phyloP scores from a whole-genome alignment of 2,329 filamentous ascomycete genomes.

The Seiridium unicorne region DNA sequence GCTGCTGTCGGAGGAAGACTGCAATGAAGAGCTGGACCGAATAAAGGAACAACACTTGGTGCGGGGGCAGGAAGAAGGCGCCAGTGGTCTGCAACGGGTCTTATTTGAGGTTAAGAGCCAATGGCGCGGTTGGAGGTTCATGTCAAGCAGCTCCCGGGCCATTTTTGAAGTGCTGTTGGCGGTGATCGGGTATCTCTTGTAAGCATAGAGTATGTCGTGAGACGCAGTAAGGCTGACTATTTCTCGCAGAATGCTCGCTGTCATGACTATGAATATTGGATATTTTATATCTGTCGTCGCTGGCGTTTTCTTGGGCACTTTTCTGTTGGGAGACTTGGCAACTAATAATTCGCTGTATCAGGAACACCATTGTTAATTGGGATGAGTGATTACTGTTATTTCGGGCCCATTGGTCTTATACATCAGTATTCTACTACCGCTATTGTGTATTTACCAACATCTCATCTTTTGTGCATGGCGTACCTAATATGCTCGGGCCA shows the following conservation, averaged over 20 bases:
- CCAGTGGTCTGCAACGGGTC: slow-evolving; percentile 28
- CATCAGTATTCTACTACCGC: neutral
- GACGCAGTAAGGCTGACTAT: slow-evolving; percentile 34
- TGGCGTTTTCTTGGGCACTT: slow-evolving; percentile 35
- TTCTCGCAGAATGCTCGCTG: slow-evolving; percentile 57
- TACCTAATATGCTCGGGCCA: too few relatives aligned
- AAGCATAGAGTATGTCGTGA: neutral
- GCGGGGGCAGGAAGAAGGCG: slow-evolving; percentile 55
- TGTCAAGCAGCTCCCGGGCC: slow-evolving; percentile 62
- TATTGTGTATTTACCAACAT: too few relatives aligned
- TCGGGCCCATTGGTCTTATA: too few relatives aligned
- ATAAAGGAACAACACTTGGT: slow-evolving; percentile 34
- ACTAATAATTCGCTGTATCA: slow-evolving; percentile 6
- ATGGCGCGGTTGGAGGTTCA: slow-evolving; percentile 59
- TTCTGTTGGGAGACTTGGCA: slow-evolving; percentile 53
- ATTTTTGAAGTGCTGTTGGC: slow-evolving; percentile 58
- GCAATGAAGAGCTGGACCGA: neutral
- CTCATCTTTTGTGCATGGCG: neutral
- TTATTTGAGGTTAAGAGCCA: neutral
- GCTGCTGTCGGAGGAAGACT: neutral
- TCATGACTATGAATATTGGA: slow-evolving; percentile 84
- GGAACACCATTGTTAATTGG: slow-evolving; percentile 7
- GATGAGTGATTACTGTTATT: too few relatives aligned
- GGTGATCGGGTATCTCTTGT: slow-evolving; percentile 67
- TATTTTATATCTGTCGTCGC: slow-evolving; percentile 80